Base-by-base conservation (phyloP, 306 rosid species). In the Aeschynomene evenia region DNA sequence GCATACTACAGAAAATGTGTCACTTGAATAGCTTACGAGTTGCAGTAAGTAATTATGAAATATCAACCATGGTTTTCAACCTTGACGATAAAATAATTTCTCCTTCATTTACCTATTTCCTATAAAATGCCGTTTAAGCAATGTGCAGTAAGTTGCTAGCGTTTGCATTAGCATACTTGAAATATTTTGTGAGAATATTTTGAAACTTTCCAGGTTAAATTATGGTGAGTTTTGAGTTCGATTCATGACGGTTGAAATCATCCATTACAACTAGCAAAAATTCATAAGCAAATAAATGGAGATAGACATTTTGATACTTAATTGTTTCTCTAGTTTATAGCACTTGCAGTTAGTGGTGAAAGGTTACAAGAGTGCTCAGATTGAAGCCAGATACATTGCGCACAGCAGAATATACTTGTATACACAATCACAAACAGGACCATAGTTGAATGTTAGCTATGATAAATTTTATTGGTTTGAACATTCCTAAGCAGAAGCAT, bases 371-470 rank as follows among this genome's bases (percentile, higher is more conserved):
- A 48, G 58, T 50, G 15, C 33, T 4, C 33, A 72, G 52, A 64
- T 23, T 46, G 52, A 46, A 56, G 28, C 60, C 3, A 31, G 45
- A 11, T 62, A 29, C 16, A 69, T 23, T 45, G n/a, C 29, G 14
- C 66, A 63, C 22, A 12, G 11, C 8, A 0, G 14, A 57, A n/a
- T n/a, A n/a, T n/a, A 46, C 37, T 33, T 71, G 42, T 15, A 56
- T 26, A 40, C 39, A 20, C 12, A 5, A 3, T 53, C 70, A 43
- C 18, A 59, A 51, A 49, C n/a, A 56, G 43, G 68, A 40, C 33
- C 51, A 50, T 34, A 51, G n/a, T 53, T 66, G 56, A 49, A 26
- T 66, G 37, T 14, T 66, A 43, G 52, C 75, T 19, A 62, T 56
- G 34, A 67, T 29, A 72, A 46, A 66, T 33, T 57, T 57, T 54